Percentiles rank a stretch among this genome's conserved stretches.
Conservation (phyloP, 805 yeast genomes). For the Cyberlindnera amylophila region DNA sequence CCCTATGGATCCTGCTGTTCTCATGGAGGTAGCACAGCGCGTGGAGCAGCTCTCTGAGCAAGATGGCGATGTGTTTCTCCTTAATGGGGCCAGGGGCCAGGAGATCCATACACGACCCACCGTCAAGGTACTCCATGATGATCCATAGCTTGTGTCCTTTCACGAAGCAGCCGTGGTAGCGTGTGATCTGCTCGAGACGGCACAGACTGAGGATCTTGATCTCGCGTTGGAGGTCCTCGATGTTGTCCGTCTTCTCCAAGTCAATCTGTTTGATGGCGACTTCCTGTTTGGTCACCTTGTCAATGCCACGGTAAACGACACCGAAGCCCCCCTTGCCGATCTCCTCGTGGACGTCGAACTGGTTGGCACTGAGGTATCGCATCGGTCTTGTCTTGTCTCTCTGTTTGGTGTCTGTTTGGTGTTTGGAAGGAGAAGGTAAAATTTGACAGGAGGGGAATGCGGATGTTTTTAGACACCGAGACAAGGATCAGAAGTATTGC, state of each 20-base stretch:
- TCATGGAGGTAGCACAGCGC: slow-evolving; percentile 70
- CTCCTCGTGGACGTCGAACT: slow-evolving; percentile 58
- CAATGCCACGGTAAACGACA: slow-evolving; percentile 83
- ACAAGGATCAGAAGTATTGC: background rate
- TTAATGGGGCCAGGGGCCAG: slow-evolving; percentile 85
- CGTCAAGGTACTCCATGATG: slow-evolving; percentile 95
- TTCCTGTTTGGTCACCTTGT: slow-evolving; percentile 63
- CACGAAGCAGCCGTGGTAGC: slow-evolving; percentile 82
- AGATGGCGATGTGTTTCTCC: slow-evolving; percentile 73
- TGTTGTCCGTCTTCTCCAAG: slow-evolving; percentile 87
- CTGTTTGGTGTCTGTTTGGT: background rate
- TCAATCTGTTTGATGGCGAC: slow-evolving; percentile 93
- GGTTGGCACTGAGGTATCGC: slow-evolving; percentile 30
- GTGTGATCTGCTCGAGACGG: slow-evolving; percentile 78
- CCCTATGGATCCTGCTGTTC: slow-evolving; percentile 86
- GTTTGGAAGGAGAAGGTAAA: background rate
- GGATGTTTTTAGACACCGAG: background rate
- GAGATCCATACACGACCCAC: slow-evolving; percentile 79
- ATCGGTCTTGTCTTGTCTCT: too few species aligned
- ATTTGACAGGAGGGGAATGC: background rate
- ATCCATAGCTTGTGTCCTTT: slow-evolving; percentile 90
- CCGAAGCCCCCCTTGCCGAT: slow-evolving; percentile 98
- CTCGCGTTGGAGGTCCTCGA: slow-evolving; percentile 89
- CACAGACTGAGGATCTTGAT: slow-evolving; percentile 79
- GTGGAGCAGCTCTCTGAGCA: slow-evolving; percentile 71